A percentile compares a stretch with the other conserved stretches of the same genome.
Conservation (phyloP, 1,284 basidiomycete species). For the Sporisorium exsertum region DNA sequence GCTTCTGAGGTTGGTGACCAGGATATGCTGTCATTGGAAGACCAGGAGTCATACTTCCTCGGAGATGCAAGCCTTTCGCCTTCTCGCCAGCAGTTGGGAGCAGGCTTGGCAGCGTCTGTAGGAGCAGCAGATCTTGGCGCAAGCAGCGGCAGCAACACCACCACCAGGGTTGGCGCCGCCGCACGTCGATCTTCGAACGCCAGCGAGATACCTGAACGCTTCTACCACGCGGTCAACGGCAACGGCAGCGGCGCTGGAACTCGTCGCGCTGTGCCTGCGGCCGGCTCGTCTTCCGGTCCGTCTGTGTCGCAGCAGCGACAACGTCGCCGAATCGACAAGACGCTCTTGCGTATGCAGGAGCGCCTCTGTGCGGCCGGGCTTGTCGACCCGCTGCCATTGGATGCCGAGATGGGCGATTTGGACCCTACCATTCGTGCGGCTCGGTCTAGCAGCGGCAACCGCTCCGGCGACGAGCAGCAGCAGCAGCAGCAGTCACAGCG, state of each 20-base stretch:
- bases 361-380: conserved; percentile 61
- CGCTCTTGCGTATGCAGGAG: conserved; percentile 56
- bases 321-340: conserved; percentile 54
- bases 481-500: neutral
- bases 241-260: neutral
- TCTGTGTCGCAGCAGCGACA: conserved; percentile 18
- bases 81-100: conserved; percentile 13
- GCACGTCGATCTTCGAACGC: conserved; percentile 22
- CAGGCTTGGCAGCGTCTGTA: conserved; percentile 10
- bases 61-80: conserved; percentile 33
- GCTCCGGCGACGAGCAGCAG: conserved; percentile 17
- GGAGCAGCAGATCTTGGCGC: conserved; percentile 24
- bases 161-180: conserved; percentile 11
- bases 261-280: conserved; percentile 6
- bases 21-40: conserved; percentile 48
- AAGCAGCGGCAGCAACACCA: neutral
- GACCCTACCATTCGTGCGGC: conserved; percentile 36
- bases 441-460: conserved; percentile 11
- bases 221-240: conserved; percentile 28
- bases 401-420: conserved; percentile 65
- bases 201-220: conserved; percentile 31
- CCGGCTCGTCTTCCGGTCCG: neutral
- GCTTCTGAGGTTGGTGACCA: conserved; percentile 22
- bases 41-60: conserved; percentile 48
- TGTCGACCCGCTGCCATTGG: conserved; percentile 57